A percentile compares a stretch with the other conserved stretches of the same genome.
phyloP scores from a whole-genome alignment of 345 rosid species.

The Eucalyptus marginata region DNA sequence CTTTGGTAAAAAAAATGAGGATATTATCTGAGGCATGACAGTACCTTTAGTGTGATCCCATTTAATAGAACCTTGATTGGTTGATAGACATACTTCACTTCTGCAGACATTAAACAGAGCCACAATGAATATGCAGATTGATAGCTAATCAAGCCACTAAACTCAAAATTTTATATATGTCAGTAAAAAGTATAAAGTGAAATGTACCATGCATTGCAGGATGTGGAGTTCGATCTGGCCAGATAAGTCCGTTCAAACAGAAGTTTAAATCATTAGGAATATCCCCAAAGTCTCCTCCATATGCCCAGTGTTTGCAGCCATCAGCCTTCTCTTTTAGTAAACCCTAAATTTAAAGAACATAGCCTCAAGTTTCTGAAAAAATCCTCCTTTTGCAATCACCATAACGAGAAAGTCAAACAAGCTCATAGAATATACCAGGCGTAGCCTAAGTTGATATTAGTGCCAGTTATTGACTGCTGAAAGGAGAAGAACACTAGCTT shows the following conservation, averaged over 20 bases:
- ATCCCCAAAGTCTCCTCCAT: slow-evolving; percentile 99
- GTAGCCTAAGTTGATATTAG: neutral
- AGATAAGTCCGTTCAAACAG: slow-evolving; percentile 77
- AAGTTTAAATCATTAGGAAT: slow-evolving; percentile 90
- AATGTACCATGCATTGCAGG: slow-evolving; percentile 77
- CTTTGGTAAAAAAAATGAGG: neutral
- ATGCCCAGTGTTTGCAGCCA: slow-evolving; percentile 85
- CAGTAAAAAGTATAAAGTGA: neutral
- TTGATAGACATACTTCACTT: slow-evolving; percentile 80
- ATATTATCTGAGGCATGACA: neutral
- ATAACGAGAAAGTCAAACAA: neutral
- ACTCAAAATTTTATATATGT: neutral
- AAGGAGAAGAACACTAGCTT: neutral
- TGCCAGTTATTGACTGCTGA: neutral
- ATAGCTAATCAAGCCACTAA: neutral
- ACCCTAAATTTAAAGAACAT: slow-evolving; percentile 33
- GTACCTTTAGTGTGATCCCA: slow-evolving; percentile 51
- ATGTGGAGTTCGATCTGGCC: slow-evolving; percentile 98
- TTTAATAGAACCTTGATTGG: slow-evolving; percentile 61
- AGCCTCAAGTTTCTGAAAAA: neutral
- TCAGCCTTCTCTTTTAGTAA: slow-evolving; percentile 53
- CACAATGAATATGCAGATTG: slow-evolving; percentile 4
- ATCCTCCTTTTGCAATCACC: neutral
- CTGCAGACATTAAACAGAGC: slow-evolving; percentile 32
- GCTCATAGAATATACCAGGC: neutral